These are phyloP conservation scores for Mycosphaerella arachidis DNA, from an alignment of 2,329 filamentous ascomycete genomes.

Conservation along the genomic window DNA sequence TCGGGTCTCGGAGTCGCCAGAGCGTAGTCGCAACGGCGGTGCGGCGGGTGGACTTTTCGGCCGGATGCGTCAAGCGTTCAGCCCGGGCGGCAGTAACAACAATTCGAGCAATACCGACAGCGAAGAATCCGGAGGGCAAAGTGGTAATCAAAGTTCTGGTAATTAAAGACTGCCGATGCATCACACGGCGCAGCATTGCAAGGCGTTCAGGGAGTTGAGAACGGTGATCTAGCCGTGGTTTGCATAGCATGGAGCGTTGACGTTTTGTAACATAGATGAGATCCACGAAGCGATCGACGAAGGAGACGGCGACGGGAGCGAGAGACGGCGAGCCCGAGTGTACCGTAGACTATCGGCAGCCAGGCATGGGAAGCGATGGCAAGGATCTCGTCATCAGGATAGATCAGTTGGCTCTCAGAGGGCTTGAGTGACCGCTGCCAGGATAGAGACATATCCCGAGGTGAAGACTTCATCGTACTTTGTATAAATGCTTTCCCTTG, in stretches of 20 bases:
- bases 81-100: conserved; percentile 5
- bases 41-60: conserved; percentile 25
- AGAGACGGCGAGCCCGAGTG: neutral
- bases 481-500: no score
- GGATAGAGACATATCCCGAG: neutral
- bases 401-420: neutral
- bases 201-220: neutral
- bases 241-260: conserved; percentile 9
- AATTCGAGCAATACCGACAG: neutral
- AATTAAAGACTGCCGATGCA: neutral
- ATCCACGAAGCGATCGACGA: neutral
- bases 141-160: neutral
- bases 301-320: neutral
- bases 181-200: neutral
- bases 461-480: neutral
- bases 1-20: conserved; percentile 18
- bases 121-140: neutral
- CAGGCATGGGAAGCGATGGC: neutral
- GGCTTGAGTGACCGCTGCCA: neutral
- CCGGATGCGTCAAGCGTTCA: conserved; percentile 33
- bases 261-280: conserved; percentile 1
- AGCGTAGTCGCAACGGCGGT: conserved; percentile 10
- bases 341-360: neutral
- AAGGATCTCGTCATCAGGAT: neutral
- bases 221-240: neutral